Evolutionary conservation across 441 rosid genomes (phyloP), one percentile per base, ranked within the genome.

Genomic region (Gossypium trilobum): DNA sequence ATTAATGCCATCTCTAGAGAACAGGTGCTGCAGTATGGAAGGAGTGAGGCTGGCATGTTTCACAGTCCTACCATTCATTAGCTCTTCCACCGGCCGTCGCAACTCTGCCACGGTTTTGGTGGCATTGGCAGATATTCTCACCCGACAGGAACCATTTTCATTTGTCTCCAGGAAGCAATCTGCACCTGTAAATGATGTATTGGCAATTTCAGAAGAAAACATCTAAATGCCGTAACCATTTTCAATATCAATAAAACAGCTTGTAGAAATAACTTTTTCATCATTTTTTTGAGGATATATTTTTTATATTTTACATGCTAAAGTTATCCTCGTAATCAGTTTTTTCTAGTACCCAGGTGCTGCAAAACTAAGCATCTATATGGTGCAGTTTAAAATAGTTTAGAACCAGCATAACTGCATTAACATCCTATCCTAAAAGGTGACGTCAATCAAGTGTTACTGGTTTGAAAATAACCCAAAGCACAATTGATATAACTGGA

Each of bases 101-200:
- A 86, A 75, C 77, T 89, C 93, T 8, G 92, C 91, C 27, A 87
- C 84, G 20, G 76, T 83, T 83, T 79, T 86, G 74, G 92, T 91
- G 48, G 88, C 96, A 79, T 82, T 81, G 71, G 92, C 85, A 64
- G 80, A 83, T 57, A 91, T 86, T 76, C 57, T 84, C 71, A 87
- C 90, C 46, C 90, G 87, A 73, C 74, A 82, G 60, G 89, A 84
- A 75, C 92, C 89, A 51, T 68, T 81, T 22, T 62, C 64, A 70
- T 78, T 82, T 74, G 71, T 74, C 17, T 83, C 87, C 19, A 72
- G n/a, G 73, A 13, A 48, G 85, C 83, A 89, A 55, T 79, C 77
- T 8, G 78, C 81, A 71, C 87, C 96, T 90, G 88, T 46, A 73
- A 76, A 70, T 44, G 5, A 44, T 25, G 22, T 44, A 10, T 36